Evolutionary conservation across 2,329 filamentous ascomycete genomes (phyloP).

Genomic region (Fusarium citri): DNA sequence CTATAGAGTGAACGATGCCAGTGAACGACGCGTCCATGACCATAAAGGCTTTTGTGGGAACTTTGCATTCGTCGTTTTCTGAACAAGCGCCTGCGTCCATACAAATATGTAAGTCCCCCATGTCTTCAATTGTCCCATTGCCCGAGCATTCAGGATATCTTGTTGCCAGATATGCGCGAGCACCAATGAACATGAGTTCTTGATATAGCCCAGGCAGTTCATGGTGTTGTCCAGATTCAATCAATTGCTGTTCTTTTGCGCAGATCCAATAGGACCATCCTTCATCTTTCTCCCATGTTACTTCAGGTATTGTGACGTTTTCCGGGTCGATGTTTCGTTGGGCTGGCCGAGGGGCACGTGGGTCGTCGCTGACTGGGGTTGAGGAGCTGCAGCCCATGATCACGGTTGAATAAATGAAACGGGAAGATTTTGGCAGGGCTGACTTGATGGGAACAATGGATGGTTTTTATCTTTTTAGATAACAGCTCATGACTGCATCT

Average conservation of each 20-base stretch:
- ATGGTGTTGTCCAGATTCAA: not conserved
- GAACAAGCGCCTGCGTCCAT: not conserved
- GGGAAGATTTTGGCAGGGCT: too few relatives aligned
- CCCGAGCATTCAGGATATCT: not conserved
- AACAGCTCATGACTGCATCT: not conserved
- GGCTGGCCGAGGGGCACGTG: not conserved
- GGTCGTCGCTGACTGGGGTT: not conserved
- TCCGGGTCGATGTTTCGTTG: not conserved
- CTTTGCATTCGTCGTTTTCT: not conserved
- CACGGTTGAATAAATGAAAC: too few relatives aligned
- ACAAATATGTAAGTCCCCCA: not conserved
- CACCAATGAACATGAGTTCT: not conserved
- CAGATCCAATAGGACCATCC: not conserved
- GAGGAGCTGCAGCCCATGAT: not conserved
- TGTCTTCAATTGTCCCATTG: not conserved
- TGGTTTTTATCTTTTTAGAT: not conserved
- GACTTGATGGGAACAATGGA: not conserved
- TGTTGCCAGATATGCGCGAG: not conserved
- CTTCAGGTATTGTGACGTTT: not conserved
- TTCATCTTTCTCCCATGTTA: not conserved
- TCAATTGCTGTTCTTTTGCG: not conserved
- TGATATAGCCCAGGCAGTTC: not conserved
- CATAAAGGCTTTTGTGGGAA: not conserved
- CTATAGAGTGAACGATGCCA: not conserved
- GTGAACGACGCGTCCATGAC: not conserved